Percentiles rank a stretch among this genome's conserved stretches.
phyloP scores from a whole-genome alignment of 2,329 filamentous ascomycete genomes.

The Myriosclerotinia curreyana region DNA sequence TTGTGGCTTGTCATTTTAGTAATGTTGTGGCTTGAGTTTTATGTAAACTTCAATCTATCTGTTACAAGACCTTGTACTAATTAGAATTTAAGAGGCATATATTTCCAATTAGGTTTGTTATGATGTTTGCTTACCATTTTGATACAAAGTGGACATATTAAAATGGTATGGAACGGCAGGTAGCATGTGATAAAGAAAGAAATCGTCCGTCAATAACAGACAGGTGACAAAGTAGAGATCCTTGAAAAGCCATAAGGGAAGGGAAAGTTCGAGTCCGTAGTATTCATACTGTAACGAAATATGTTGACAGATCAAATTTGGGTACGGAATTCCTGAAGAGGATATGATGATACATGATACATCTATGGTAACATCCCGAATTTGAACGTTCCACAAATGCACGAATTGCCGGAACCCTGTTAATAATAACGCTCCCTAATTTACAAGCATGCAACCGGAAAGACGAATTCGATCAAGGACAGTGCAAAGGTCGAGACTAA shows the following conservation, averaged over 20 bases:
- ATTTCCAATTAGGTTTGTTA: slow-evolving; percentile 1
- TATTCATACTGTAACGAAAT: slow-evolving; percentile 3
- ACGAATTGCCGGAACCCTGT: slow-evolving; percentile 19
- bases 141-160: background rate
- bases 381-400: slow-evolving; percentile 22
- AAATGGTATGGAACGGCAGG: too few relatives aligned
- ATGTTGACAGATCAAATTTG: slow-evolving; percentile 18
- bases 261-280: background rate
- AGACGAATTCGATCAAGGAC: background rate
- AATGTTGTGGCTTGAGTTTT: slow-evolving; percentile 15
- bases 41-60: slow-evolving; percentile 18
- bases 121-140: slow-evolving; percentile 5
- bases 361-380: slow-evolving; percentile 20
- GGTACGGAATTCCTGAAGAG: slow-evolving; percentile 8
- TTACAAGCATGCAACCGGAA: background rate
- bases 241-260: background rate
- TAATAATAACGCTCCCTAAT: background rate
- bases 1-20: slow-evolving; percentile 17
- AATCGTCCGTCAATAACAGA: background rate
- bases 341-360: slow-evolving; percentile 19
- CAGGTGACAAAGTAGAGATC: background rate
- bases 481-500: slow-evolving; percentile 9
- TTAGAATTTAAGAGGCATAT: background rate
- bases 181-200: background rate
- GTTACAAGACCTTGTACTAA: slow-evolving; percentile 14